Evolutionary conservation across 306 rosid genomes (phyloP).

Genomic region (Castanopsis chinensis): DNA sequence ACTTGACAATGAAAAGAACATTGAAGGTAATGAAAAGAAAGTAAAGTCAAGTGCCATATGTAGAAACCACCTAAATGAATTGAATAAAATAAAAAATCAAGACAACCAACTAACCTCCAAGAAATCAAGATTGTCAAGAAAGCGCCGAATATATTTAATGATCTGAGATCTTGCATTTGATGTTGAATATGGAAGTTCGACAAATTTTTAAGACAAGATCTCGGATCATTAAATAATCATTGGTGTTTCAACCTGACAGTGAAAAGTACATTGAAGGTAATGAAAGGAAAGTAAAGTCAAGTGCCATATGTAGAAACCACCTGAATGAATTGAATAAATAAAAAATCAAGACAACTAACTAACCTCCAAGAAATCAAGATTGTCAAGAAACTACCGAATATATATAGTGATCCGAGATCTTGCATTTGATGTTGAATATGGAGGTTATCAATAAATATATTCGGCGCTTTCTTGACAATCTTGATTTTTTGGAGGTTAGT

Average conservation of each 20-base stretch:
- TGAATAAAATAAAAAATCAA: not conserved
- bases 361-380: no score
- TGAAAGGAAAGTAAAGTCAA: no score
- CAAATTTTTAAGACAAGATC: conserved; percentile 80
- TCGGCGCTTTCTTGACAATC: conserved; percentile 67
- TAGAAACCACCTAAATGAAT: not conserved
- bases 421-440: no score
- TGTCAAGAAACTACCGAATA: no score
- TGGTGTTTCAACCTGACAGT: no score
- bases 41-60: not conserved
- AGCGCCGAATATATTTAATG: conserved; percentile 63
- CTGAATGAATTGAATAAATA: no score
- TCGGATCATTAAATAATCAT: conserved; percentile 55
- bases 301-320: no score
- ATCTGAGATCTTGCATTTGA: no score
- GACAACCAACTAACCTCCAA: conserved; percentile 73
- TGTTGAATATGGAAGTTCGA: conserved; percentile 77
- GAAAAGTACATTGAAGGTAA: no score
- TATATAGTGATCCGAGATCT: no score
- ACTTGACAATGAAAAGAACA: conserved; percentile 48
- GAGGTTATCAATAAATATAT: no score
- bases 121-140: conserved; percentile 78
- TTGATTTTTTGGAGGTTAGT: conserved; percentile 89
- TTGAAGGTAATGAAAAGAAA: conserved; percentile 15
- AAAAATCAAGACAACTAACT: no score